Base-by-base conservation (phyloP, 768 basidiomycete species). In the Boletus reticulatus region DNA sequence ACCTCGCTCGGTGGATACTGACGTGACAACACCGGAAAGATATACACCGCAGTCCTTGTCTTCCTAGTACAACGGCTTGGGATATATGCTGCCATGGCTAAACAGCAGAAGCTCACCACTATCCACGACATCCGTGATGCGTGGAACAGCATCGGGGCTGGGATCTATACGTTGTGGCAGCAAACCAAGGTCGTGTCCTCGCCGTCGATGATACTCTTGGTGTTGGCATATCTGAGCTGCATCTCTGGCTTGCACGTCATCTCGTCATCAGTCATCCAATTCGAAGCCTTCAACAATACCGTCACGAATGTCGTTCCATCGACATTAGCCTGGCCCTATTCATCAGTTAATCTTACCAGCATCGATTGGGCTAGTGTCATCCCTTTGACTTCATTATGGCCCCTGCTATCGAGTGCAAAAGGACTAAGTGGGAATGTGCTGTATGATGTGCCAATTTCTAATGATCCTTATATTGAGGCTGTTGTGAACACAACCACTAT, bases 131-230 rank as follows among this genome's bases (percentile, higher is more conserved):
- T 53, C 13, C 48, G 22, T 3, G 39, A 48, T 4, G 62, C 67
- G 5, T 68, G 67, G 67, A 53, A 46, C 1, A 65, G 67, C n/a
- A 57, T 68, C 22, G 67, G 67, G 2, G 57, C 64, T 4, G 60
- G 64, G 1, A 55, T 60, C 31, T 13, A 22, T 7, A 29, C 14
- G 1, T 8, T 68, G 19, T 68, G 64, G 64, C 43, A 57, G 24
- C 67, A 68, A 56, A 60, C 43, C 17, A 44, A 51, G 16, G 32
- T 68, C 24, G 14, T 52, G 0, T 52, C 67, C 6, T 49, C 61
- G 1, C 51, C 55, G 1, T 29, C 5, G 6, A 34, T 22, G 17
- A 50, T 57, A n/a, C 19, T 64, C 12, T 27, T 44, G 11, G 50
- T 55, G 4, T 22, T 63, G 13, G 17, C 49, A 4, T 68, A 68